Evolutionary conservation across 164 flowering plant species (phyloP).

Genomic region (Vitis labrusca): DNA sequence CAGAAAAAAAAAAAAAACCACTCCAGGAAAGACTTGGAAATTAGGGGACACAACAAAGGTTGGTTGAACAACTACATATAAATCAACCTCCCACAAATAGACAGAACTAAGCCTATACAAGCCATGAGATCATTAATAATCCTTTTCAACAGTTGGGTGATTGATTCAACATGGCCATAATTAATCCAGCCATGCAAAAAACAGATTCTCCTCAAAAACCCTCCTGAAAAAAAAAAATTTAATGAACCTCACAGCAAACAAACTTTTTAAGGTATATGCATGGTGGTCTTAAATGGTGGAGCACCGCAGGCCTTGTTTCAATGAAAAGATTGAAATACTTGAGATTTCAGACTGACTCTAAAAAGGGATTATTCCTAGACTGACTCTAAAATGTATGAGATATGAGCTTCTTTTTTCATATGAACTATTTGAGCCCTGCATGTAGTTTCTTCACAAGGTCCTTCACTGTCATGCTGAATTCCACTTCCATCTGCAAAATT

Average conservation of each 20-base stretch:
- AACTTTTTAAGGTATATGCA: constrained; percentile 3
- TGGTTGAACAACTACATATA: constrained; percentile 5
- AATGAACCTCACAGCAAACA: constrained; percentile 33
- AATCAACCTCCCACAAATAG: constrained; percentile 11
- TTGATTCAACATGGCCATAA: constrained; percentile 23
- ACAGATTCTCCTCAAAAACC: constrained; percentile 18
- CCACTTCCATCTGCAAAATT: constrained; percentile 55
- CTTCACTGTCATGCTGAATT: constrained; percentile 36
- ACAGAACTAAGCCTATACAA: constrained; percentile 10
- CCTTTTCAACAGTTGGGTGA: constrained; percentile 13
- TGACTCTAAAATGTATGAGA: not conserved
- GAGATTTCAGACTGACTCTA: too few relatives aligned
- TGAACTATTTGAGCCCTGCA: constrained; percentile 32
- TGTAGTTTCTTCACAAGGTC: constrained; percentile 47
- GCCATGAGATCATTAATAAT: constrained; percentile 12
- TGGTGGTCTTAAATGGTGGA: constrained; percentile 14
- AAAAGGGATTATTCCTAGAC: not conserved
- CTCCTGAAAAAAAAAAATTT: constrained; percentile 23
- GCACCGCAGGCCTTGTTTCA: constrained; percentile 12
- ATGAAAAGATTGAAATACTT: too few relatives aligned
- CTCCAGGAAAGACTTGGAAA: not conserved
- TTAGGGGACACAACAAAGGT: constrained; percentile 1
- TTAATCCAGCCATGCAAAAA: constrained; percentile 35
- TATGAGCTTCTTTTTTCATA: constrained; percentile 17
- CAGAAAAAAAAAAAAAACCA: constrained; percentile 15